A percentile compares a stretch with the other conserved stretches of the same genome.
phyloP scores from a whole-genome alignment of 371 early-diverging fungal species.

The Fennellomyces sp. region DNA sequence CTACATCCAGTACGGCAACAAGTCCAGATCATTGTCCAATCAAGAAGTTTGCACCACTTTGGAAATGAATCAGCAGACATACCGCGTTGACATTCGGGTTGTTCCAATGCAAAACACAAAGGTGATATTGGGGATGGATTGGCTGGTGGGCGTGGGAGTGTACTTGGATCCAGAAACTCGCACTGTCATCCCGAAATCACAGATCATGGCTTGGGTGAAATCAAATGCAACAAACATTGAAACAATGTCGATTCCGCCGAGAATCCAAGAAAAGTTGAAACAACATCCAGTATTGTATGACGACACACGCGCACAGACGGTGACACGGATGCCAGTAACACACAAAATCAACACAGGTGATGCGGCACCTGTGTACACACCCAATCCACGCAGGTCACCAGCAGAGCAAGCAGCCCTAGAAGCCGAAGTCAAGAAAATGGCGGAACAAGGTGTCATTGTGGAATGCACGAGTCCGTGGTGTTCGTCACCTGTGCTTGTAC shows the following conservation, averaged over 20 bases:
- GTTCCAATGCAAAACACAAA: background rate
- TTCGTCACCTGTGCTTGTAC: slow-evolving; percentile 43
- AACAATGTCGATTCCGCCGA: background rate
- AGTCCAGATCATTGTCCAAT: background rate
- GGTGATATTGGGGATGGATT: background rate
- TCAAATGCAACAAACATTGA: background rate
- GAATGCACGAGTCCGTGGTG: slow-evolving; percentile 22
- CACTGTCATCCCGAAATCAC: background rate
- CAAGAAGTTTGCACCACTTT: background rate
- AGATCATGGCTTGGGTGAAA: background rate
- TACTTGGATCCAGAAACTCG: background rate
- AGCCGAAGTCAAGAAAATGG: slow-evolving; percentile 15
- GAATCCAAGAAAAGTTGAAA: background rate
- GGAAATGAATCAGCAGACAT: background rate
- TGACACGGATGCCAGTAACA: slow-evolving; percentile 14
- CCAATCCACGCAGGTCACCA: background rate
- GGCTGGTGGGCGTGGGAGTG: background rate
- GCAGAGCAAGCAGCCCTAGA: slow-evolving; percentile 15
- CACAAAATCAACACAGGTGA: slow-evolving; percentile 13
- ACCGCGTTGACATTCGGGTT: background rate
- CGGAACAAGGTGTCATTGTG: slow-evolving; percentile 17
- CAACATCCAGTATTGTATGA: background rate
- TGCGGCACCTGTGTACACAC: slow-evolving; percentile 6
- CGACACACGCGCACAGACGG: background rate
- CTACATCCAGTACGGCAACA: slow-evolving; percentile 5